These are phyloP conservation scores for Actinomucor elegans DNA, from an alignment of 371 early-diverging fungal species.

Conservation along the genomic window DNA sequence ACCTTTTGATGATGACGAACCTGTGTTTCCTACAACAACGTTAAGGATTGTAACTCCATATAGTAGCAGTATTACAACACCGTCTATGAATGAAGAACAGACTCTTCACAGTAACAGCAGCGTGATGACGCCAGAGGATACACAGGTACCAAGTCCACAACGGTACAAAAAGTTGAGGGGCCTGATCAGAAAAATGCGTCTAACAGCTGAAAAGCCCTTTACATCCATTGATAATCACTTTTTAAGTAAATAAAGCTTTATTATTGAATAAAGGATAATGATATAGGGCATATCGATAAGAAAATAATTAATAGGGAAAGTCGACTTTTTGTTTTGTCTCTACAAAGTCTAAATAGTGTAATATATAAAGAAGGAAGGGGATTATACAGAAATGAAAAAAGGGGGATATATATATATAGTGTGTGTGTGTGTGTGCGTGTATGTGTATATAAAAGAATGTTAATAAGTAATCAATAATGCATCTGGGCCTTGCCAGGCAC, in stretches of 20 bases:
- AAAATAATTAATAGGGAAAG: not conserved
- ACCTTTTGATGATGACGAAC: conserved; percentile 3
- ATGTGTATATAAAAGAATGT: conserved; percentile 3
- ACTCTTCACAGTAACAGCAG: not conserved
- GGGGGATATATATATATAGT: too few species aligned
- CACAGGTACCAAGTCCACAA: not conserved
- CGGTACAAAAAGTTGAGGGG: not conserved
- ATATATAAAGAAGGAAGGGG: not conserved
- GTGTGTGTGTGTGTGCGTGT: too few species aligned
- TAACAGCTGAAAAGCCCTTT: conserved; percentile 25
- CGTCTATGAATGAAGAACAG: too few species aligned
- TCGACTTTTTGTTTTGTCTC: too few species aligned
- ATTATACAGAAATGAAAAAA: too few species aligned
- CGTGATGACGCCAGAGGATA: not conserved
- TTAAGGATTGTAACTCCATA: not conserved
- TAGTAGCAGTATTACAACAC: not conserved
- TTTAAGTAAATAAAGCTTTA: not conserved
- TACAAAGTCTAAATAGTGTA: too few species aligned
- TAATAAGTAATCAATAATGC: conserved; percentile 32
- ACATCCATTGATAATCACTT: conserved; percentile 20
- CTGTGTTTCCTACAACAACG: not conserved
- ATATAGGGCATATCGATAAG: not conserved
- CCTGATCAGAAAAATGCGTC: conserved; percentile 14
- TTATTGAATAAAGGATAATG: not conserved
- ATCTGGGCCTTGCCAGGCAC: conserved; percentile 60